phyloP scores from a whole-genome alignment of 164 flowering plant genomes.

The Chimonanthus praecox region DNA sequence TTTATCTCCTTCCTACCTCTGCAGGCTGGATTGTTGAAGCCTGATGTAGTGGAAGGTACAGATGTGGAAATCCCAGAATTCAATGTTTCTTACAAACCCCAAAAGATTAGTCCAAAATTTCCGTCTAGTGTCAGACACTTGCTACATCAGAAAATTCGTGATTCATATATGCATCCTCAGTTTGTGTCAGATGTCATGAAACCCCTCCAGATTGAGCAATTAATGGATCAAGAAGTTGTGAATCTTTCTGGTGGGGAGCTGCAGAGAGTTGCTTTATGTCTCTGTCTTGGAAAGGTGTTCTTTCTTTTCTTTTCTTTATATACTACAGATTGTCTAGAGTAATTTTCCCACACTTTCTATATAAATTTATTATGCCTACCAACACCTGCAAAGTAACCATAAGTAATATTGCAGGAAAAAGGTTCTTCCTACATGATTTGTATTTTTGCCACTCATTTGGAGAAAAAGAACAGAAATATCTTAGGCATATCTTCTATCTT shows the following conservation, averaged over 20 bases:
- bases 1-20: conserved; percentile 7
- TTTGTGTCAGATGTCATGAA: conserved; percentile 97
- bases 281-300: conserved; percentile 95
- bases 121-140: conserved; percentile 62
- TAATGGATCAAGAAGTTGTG: conserved; percentile 98
- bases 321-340: background rate
- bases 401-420: background rate
- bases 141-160: conserved; percentile 78
- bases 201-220: conserved; percentile 90
- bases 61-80: conserved; percentile 91
- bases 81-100: conserved; percentile 98
- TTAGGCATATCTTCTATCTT: too few species aligned
- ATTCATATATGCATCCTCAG: conserved; percentile 91
- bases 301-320: background rate
- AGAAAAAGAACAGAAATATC: too few species aligned
- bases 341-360: too few species aligned
- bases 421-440: too few species aligned
- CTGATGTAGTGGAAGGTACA: conserved; percentile 69
- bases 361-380: background rate
- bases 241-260: conserved; percentile 99
- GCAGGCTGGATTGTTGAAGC: conserved; percentile 95
- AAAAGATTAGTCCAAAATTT: conserved; percentile 92
- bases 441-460: too few species aligned
- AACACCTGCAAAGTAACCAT: background rate
- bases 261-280: conserved; percentile 92